Evolutionary conservation across 495 filamentous ascomycete species (phyloP), one percentile per base, ranked within the genome.

Genomic region (Lasiosphaeria miniovina): DNA sequence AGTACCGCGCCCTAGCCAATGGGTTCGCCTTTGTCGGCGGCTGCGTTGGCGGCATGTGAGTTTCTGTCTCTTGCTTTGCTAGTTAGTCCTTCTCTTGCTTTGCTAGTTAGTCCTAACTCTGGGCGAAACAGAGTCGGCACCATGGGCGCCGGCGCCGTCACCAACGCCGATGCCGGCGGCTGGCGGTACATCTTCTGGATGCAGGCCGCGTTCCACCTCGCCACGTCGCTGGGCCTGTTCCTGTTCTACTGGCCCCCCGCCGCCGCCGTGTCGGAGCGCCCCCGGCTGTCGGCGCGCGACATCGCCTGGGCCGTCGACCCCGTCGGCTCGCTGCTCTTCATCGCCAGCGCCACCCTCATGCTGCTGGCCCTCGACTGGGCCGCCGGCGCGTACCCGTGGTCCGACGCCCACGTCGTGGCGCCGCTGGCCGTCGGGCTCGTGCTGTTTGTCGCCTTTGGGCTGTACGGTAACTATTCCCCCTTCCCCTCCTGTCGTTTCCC

Each of bases 181-280:
- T 84, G 82, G 82, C 71, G 82, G 3, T 74, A 76, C 54, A 83
- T 83, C 54, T 84, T 83, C 69, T 84, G 80, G 82, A 82, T 84
- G 14, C 82, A 84, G 67, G 82, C 82, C 0, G 80, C 71, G 3
- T 79, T 83, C 61, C 81, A 83, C 52, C 69, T 68, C 15, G 61
- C 71, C 8, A 80, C 78, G 1, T 67, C 75, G 0, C 24, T 81
- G 3, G 80, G 80, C 5, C 65, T 84, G 24, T 65, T 83, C 14
- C 54, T 73, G 49, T 82, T 82, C 62, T 83, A 83, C 65, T 78
- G 71, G 65, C 80, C 80, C 9, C 70, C 73, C 36, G 74, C 70
- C 24, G 24, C 24, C 24, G 24, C 24, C 24, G 24, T 2, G 52
- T 58, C 64, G n/a, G 71, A 78, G 33, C 74, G 72, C 43, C 70